A percentile compares a stretch with the other conserved stretches of the same genome.
Evolutionary conservation across 805 yeast species (phyloP).

Genomic region (Metschnikowia kunwiensis): DNA sequence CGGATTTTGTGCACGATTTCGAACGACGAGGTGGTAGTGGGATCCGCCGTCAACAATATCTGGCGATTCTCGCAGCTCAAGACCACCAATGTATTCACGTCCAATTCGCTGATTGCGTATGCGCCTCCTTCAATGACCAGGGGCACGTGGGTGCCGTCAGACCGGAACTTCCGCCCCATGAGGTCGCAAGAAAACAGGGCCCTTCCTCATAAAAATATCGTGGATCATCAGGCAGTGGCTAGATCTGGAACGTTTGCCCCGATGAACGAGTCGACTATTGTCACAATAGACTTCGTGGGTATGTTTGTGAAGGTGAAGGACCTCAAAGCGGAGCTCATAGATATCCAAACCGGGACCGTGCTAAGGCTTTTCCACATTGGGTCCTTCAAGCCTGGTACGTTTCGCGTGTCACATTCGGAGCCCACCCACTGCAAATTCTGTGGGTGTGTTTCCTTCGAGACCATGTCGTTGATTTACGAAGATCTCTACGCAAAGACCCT

Average conservation of each 20-base stretch:
- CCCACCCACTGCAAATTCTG: slow-evolving; percentile 89
- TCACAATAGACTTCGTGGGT: slow-evolving; percentile 67
- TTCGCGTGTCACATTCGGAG: slow-evolving; percentile 74
- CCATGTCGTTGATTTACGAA: slow-evolving; percentile 71
- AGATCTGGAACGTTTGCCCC: slow-evolving; percentile 5
- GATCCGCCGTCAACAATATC: slow-evolving; percentile 60
- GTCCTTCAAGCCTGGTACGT: slow-evolving; percentile 54
- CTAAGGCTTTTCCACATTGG: slow-evolving; percentile 61
- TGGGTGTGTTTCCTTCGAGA: slow-evolving; percentile 78
- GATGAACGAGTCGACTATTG: slow-evolving; percentile 41
- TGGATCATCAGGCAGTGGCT: background rate
- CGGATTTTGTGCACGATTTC: slow-evolving; percentile 55
- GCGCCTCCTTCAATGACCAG: slow-evolving; percentile 20
- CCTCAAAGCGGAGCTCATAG: slow-evolving; percentile 61
- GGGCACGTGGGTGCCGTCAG: slow-evolving; percentile 7
- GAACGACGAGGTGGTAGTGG: slow-evolving; percentile 53
- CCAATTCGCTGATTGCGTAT: slow-evolving; percentile 10
- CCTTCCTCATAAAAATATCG: background rate
- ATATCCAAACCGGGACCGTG: slow-evolving; percentile 73
- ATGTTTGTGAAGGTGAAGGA: slow-evolving; percentile 63
- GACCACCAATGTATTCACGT: slow-evolving; percentile 6
- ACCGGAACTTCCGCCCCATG: background rate
- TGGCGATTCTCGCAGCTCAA: slow-evolving; percentile 58
- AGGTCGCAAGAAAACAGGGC: background rate
- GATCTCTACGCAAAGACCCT: slow-evolving; percentile 54